Base-by-base conservation (phyloP, 345 rosid species). In the Nasturtium officinale region DNA sequence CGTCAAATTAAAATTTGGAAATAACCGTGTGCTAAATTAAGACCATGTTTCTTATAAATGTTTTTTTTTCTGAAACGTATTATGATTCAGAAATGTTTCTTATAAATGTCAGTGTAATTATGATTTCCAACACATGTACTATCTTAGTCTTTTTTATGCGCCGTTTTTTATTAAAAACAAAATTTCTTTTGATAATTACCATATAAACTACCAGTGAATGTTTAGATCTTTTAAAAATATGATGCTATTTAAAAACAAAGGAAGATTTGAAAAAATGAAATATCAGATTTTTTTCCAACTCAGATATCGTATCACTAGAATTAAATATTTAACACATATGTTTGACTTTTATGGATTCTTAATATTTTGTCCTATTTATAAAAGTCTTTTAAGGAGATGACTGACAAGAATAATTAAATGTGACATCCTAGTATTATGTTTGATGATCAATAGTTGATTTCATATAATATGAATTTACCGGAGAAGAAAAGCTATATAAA, bases 321-420 rank as follows among this genome's bases (percentile, higher is more conserved):
- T 25, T 25, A 30, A 35, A 35, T 33, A 33, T 33, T 33, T 33
- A 33, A 33, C 9, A 33, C 17, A 2, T 28, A 45, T 11, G 51
- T 62, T 63, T 64, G 18, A 30, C 46, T 32, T 43, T 62, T 60
- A n/a, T 67, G 11, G 50, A 53, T 54, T 9, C 28, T 16, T 16
- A 52, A 52, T 15, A 54, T 18, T 67, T 42, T n/a, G 30, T 52
- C 55, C 7, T 20, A 3, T 18, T 20, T 20, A 56, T 7, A 42
- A 18, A 30, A 17, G 6, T 46, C 21, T 15, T 15, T 15, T 16
- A 47, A 23, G 1, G 48, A 23, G 68, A 61, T n/a, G n/a, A n/a
- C n/a, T n/a, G n/a, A n/a, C n/a, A n/a, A n/a, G n/a, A n/a, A n/a
- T n/a, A n/a, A n/a, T n/a, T n/a, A n/a, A n/a, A n/a, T n/a, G n/a